Evolutionary conservation across 1,284 basidiomycete genomes (phyloP), one percentile per base, ranked within the genome.

Genomic region (Trichosporon faecale): DNA sequence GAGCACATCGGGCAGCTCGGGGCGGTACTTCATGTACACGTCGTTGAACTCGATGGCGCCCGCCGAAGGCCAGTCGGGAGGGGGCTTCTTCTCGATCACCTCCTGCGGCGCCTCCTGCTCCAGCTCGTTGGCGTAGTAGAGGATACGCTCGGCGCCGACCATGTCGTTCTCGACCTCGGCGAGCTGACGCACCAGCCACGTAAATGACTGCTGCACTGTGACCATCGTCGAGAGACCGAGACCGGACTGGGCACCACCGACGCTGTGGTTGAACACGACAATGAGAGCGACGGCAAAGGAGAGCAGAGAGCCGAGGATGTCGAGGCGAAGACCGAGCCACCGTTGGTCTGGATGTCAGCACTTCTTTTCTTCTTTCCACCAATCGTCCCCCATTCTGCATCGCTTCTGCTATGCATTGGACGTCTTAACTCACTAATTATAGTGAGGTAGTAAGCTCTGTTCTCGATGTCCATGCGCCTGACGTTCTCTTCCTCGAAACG

Each of bases 121-220:
- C 31, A 93, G 82, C 64, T 88, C 85, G 37, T 87, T 87, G 35
- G 90, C 89, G 76, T 96, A 96, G 69, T 81, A 75, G 76, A 81
- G 76, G 66, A 94, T 86, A 61, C 92, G 89, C 82, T 96, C 94
- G 4, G 94, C 92, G 27, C 90, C 90, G 80, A 94, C 94, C 91
- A 95, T 94, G 81, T 95, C 88, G 80, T 95, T 95, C 82, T 95
- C 92, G 16, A 94, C 89, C 78, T 94, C 91, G 3, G 91, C 91
- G 66, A 87, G 87, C 80, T 95, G 93, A 25, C 92, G 89, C 64
- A 95, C 89, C 78, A 94, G 87, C 91, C 89, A 93, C 16, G 90
- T 89, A 77, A 95, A 94, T 0, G 88, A 82, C 65, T 80, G 79
- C 67, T 79, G 78, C 14, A 80, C 75, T 14, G 81, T 80, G 46